These are phyloP conservation scores for Isabelozyma heimii DNA, from an alignment of 805 yeast genomes.

Conservation along the genomic window DNA sequence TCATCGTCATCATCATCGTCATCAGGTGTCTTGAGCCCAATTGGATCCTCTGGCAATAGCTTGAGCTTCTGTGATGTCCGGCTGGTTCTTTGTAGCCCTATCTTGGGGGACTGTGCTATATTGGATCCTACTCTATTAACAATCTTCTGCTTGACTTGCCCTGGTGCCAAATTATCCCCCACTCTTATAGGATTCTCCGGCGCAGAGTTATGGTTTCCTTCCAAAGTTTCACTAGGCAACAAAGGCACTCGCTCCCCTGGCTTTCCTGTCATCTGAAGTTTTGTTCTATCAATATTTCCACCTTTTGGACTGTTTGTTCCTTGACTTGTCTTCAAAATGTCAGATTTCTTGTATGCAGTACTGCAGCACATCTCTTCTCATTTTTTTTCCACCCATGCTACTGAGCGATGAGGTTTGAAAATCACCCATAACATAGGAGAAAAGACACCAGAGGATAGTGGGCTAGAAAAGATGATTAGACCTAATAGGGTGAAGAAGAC, in stretches of 20 bases:
- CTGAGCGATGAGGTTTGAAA: conserved; percentile 7
- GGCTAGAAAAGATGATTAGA: neutral
- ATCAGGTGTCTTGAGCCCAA: conserved; percentile 6
- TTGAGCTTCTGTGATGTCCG: conserved; percentile 73
- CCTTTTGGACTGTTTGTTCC: neutral
- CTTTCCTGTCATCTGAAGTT: neutral
- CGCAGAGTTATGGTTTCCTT: neutral
- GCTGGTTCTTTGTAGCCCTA: conserved; percentile 73
- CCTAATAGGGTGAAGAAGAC: conserved; percentile 38
- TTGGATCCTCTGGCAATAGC: conserved; percentile 52
- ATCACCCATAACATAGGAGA: neutral
- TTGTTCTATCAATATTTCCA: neutral
- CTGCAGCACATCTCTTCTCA: neutral
- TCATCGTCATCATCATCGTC: conserved; percentile 30
- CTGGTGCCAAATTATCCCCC: neutral
- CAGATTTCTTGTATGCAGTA: neutral
- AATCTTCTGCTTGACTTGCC: conserved; percentile 7
- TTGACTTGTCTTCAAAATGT: neutral
- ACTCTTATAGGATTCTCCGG: conserved; percentile 1
- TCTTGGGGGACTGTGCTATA: conserved; percentile 40
- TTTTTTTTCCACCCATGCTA: neutral
- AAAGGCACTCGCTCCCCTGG: neutral
- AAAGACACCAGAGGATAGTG: neutral
- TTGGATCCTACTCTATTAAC: conserved; percentile 24
- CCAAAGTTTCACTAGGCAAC: neutral